Base-by-base conservation (phyloP, 495 filamentous ascomycete genomes). In the Lasiosphaeris hirsuta region DNA sequence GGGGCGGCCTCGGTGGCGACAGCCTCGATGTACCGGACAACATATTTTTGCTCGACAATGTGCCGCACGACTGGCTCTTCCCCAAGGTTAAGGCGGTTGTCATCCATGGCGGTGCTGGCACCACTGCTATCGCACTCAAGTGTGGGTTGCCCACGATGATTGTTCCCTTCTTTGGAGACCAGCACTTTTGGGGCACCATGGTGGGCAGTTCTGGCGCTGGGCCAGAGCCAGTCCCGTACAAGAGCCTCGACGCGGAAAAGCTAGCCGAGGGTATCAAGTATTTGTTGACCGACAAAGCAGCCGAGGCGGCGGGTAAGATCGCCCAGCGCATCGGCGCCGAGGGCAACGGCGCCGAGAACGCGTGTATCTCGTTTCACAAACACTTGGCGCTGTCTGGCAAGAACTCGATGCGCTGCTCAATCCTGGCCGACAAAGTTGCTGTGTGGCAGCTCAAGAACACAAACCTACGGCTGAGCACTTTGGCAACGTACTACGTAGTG, bases 151-250 rank as follows among this genome's bases (percentile, higher is more conserved):
- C 85, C 17, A 86, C 83, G 14, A 82, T 87, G 76, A 75, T 88
- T 33, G 83, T 87, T 1, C 84, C 85, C 5, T 88, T 88, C 67
- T 88, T 88, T 61, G 85, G 85, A 0, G 85, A 88, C 59, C 90
- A 96, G 70, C 79, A 83, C 13, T 94, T 94, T 69, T 96, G 90
- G 90, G 90, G 89, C 9, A 69, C 77, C 4, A 90, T 90, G 83
- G 78, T 92, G 3, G 79, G 79, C 0, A 75, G 74, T 17, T 78
- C 84, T 2, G 81, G 82, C 3, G 88, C 88, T 11, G 90, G 90
- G 1, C 81, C 87, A 1, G 70, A 78, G 30, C 84, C 88, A 1
- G 81, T 92, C n/a, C 88, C 86, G 0, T 86, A 90, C 69, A 90
- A 88, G 64, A 73, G 77, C 1, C 70, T 94, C 0, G 87, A 75